A percentile compares a stretch with the other conserved stretches of the same genome.
Conservation (phyloP, 2,329 filamentous ascomycete genomes). For the Helotiales sp. region DNA sequence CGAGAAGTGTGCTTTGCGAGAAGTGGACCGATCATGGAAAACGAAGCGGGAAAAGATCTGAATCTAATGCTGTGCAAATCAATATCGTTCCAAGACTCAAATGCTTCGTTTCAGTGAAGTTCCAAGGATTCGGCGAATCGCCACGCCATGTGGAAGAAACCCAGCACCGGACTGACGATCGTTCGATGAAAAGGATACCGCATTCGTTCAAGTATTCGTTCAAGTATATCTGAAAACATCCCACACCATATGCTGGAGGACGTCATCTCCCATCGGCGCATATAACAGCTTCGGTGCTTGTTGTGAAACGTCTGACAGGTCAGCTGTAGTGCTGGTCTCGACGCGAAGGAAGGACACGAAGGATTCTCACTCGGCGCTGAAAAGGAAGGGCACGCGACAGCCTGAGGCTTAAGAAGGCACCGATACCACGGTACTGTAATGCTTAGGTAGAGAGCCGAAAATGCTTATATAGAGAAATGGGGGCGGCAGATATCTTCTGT, state of each 20-base stretch:
- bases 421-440: background rate
- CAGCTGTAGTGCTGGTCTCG: slow-evolving; percentile 1
- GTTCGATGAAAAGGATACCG: background rate
- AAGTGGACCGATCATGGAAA: no score
- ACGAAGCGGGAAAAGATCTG: background rate
- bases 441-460: background rate
- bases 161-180: background rate
- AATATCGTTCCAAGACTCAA: no score
- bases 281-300: slow-evolving; percentile 3
- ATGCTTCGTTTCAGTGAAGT: background rate
- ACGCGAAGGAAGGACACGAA: no score
- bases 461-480: slow-evolving; percentile 8
- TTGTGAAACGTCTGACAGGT: slow-evolving; percentile 6
- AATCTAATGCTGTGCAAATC: background rate
- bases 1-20: no score
- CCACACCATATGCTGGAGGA: background rate
- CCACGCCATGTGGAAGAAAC: background rate
- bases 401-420: background rate
- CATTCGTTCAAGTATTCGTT: background rate
- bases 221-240: background rate
- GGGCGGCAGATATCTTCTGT: background rate
- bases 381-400: slow-evolving; percentile 1
- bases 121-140: background rate
- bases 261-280: background rate
- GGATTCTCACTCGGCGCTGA: no score